Evolutionary conservation across 495 filamentous ascomycete genomes (phyloP), one percentile per base, ranked within the genome.

Genomic region (Glonium stellatum): DNA sequence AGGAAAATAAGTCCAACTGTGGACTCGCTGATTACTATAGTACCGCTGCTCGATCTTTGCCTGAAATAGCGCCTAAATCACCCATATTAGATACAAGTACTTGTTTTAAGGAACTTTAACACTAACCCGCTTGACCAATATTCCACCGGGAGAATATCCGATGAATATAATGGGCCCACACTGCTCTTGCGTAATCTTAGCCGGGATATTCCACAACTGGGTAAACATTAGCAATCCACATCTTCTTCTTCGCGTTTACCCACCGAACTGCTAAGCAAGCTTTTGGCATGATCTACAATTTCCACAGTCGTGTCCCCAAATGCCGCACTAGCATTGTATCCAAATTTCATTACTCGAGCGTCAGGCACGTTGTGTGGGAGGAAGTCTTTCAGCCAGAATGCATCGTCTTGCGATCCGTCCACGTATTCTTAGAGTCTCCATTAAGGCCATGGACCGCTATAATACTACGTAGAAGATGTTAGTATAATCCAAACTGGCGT

Each of bases 371-470:
- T 51, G 27, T 50, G 25, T 31, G 70, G 68, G 4, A 70, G 53
- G 25, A 70, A 64, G 52, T 71, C 69, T 15, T 63, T 60, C 21
- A 70, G 63, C 69, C 68, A 71, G 1, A 69, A 59, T 1, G 46
- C 56, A 15, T 63, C n/a, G 47, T 59, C 5, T 59, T 48, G 12
- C 12, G 6, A 6, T 63, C 58, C 1, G 70, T 72, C 70, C 70
- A 72, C 9, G 69, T 69, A 0, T 54, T 48, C 12, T 60, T 27
- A 21, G 41, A 54, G 48, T 68, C 57, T 35, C 65, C 68, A 53
- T 66, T 65, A 13, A 73, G 66, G 37, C 70, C 70, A 55, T 73
- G 68, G 41, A 72, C 37, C 22, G 70, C 67, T 21, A 73, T 54
- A 23, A 73, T 70, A 37, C 70, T 73, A 39, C 8, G 36, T 15